Base-by-base conservation (phyloP, 331 rosid species). In the Quercus phellos region DNA sequence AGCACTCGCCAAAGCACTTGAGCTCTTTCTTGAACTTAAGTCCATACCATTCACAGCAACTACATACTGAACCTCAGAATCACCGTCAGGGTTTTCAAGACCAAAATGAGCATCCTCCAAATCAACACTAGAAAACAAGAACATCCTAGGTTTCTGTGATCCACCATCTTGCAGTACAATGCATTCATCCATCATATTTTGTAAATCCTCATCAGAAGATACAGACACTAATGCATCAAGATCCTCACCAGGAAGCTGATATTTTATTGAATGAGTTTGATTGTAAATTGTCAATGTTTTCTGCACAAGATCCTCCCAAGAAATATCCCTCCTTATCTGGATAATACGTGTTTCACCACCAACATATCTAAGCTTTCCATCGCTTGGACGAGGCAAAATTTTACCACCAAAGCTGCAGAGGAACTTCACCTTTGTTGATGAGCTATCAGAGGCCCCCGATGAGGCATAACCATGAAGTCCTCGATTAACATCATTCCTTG, bases 171-270 rank as follows among this genome's bases (percentile, higher is more conserved):
- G 81, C 53, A 53, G 30, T 42, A 72, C 63, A 61, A 13, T 75
- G 60, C 76, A 87, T 61, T 87, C 90, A 68, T 87, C 90, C 87
- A 87, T 87, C 90, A 87, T 87, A 71, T 87, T 87, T 70, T 79
- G 88, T 68, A 87, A 68, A 74, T 87, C 90, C 74, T 87, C 90
- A 80, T 87, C 90, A 72, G 78, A 84, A 24, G 88, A 82, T 64
- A 87, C 89, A 55, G 90, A 87, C 61, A 87, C 89, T 61, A 87
- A 77, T 66, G 90, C 89, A 87, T 87, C 90, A 77, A 87, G 88
- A 85, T 87, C 90, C 81, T 87, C 90, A 34, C 85, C 90, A 0
- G 90, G 90, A 76, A 84, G 87, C 84, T 87, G 90, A 85, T 87
- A 87, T 68, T 85, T 87, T 56, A 87, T 80, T 35, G 84, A 46